Conservation (phyloP, 306 rosid species). For the Rosa chinensis region DNA sequence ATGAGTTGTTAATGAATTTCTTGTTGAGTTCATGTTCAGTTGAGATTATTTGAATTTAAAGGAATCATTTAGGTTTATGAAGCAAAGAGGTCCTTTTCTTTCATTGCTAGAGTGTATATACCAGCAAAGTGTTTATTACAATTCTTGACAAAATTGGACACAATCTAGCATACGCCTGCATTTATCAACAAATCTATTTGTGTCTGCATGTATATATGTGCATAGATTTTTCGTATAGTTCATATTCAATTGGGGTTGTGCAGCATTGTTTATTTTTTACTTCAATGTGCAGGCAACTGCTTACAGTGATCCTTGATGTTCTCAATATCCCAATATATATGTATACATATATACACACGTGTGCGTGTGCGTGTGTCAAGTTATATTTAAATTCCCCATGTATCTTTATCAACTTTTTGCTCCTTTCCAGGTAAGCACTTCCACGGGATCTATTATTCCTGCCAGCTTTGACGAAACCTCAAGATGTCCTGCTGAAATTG, state of each 20-base stretch:
- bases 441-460: slow-evolving; percentile 58
- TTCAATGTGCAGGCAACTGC: not conserved
- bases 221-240: not conserved
- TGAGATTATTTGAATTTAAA: not conserved
- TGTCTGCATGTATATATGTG: not conserved
- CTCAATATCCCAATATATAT: not conserved
- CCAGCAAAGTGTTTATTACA: not conserved
- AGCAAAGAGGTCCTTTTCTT: not conserved
- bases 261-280: not conserved
- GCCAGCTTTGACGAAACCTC: slow-evolving; percentile 65
- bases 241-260: not conserved
- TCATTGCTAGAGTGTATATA: not conserved
- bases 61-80: not conserved
- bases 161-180: not conserved
- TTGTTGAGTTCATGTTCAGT: slow-evolving; percentile 12
- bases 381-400: not conserved
- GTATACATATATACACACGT: too few relatives aligned
- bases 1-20: slow-evolving; percentile 16
- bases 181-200: not conserved
- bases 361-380: not conserved
- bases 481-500: slow-evolving; percentile 81
- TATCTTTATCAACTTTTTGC: not conserved
- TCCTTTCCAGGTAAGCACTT: slow-evolving; percentile 61
- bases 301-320: slow-evolving; percentile 1
- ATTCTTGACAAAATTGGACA: not conserved